Conservation (phyloP, 805 yeast species). For the Vanderwaltozyma yarrowii region DNA sequence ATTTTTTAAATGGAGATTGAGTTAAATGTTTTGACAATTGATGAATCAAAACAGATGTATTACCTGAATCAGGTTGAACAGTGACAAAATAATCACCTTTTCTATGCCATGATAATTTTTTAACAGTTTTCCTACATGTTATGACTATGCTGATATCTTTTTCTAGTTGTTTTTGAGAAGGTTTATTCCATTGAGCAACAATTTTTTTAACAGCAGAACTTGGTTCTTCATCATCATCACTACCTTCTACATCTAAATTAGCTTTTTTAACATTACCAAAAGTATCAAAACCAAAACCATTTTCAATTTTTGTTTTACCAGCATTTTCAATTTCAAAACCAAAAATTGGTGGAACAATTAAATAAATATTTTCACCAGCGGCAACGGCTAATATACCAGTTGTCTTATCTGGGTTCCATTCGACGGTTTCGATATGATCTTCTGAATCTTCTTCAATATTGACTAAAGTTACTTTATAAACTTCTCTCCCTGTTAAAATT, state of each 20-base stretch:
- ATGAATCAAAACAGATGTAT: constrained; percentile 84
- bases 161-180: constrained; percentile 48
- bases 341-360: constrained; percentile 84
- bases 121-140: constrained; percentile 54
- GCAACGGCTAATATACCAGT: constrained; percentile 76
- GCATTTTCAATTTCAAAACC: constrained; percentile 79
- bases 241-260: constrained; percentile 30
- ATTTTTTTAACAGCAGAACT: constrained; percentile 34
- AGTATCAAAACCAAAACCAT: constrained; percentile 83
- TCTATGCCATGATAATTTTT: constrained; percentile 88
- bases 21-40: constrained; percentile 90
- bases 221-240: constrained; percentile 28
- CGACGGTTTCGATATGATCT: constrained; percentile 69
- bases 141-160: constrained; percentile 68
- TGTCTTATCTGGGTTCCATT: constrained; percentile 79
- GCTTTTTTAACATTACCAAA: constrained; percentile 44
- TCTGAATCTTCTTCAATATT: constrained; percentile 49
- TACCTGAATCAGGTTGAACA: constrained; percentile 88
- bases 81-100: constrained; percentile 95
- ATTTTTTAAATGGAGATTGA: constrained; percentile 89
- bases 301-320: constrained; percentile 69
- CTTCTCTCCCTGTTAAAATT: constrained; percentile 87
- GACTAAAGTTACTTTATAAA: constrained; percentile 49
- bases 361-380: constrained; percentile 69
- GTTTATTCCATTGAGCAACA: constrained; percentile 76